These are phyloP conservation scores for Paraphoma sp. DNA, from an alignment of 2,329 filamentous ascomycete species.

Conservation along the genomic window DNA sequence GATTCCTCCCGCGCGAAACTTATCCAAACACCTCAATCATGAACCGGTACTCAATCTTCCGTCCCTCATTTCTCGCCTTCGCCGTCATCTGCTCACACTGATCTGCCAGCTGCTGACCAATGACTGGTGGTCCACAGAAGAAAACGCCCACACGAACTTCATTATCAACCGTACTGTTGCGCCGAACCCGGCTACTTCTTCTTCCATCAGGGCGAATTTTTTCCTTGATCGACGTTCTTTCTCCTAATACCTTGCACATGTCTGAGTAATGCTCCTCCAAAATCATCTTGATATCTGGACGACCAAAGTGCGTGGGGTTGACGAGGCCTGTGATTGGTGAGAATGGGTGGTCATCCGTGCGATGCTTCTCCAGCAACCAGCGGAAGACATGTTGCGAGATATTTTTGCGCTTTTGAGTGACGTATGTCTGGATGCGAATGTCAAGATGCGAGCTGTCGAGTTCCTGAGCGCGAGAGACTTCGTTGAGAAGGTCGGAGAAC, in stretches of 20 bases:
- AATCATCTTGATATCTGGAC: constrained; percentile 62
- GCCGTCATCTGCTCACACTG: constrained; percentile 59
- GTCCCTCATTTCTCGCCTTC: constrained; percentile 59
- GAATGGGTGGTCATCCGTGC: constrained; percentile 58
- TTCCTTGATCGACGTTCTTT: constrained; percentile 20
- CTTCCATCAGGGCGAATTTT: constrained; percentile 19
- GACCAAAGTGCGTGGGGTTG: constrained; percentile 61
- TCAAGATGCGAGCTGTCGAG: constrained; percentile 50
- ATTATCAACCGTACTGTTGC: constrained; percentile 14
- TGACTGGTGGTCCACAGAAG: constrained; percentile 63
- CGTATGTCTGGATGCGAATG: constrained; percentile 63
- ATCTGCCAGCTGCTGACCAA: constrained; percentile 63
- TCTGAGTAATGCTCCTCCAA: constrained; percentile 62
- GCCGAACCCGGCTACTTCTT: constrained; percentile 9
- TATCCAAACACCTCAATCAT: constrained; percentile 65
- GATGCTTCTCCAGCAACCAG: constrained; percentile 64
- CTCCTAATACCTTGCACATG: constrained; percentile 49
- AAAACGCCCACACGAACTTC: constrained; percentile 61
- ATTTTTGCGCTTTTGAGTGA: constrained; percentile 62
- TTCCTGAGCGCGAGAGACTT: constrained; percentile 47
- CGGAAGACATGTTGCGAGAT: constrained; percentile 63
- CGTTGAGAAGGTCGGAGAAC: constrained; percentile 64
- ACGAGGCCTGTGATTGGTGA: constrained; percentile 62
- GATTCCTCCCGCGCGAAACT: no score
- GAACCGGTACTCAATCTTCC: constrained; percentile 63